A percentile compares a stretch with the other conserved stretches of the same genome.
Conservation (phyloP, 768 basidiomycete genomes). For the Kwoniella dendrophila region DNA sequence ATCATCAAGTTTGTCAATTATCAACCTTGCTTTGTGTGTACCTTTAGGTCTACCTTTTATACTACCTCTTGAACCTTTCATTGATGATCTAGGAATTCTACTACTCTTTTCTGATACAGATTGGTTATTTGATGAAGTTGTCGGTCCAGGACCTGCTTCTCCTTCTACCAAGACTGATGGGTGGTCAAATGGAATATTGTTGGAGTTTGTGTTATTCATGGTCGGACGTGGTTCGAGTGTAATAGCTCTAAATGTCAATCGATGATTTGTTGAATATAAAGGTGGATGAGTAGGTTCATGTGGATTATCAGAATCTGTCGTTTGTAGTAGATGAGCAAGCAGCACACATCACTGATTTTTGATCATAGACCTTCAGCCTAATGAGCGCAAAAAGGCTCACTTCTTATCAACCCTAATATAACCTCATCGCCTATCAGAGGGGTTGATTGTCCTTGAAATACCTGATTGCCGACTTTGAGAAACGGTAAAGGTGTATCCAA, state of each 20-base stretch:
- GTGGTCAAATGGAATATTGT: background rate
- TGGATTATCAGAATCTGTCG: slow-evolving; percentile 37
- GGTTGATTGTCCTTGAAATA: slow-evolving; percentile 39
- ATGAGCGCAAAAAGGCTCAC: slow-evolving; percentile 28
- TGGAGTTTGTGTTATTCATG: too few relatives aligned
- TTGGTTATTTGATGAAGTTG: background rate
- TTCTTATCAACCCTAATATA: slow-evolving; percentile 40
- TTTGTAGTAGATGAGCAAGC: background rate
- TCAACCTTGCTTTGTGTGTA: background rate
- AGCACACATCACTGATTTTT: background rate
- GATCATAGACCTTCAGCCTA: background rate
- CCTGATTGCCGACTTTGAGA: slow-evolving; percentile 56
- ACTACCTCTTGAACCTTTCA: background rate
- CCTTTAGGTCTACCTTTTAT: background rate
- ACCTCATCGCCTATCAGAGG: slow-evolving; percentile 48
- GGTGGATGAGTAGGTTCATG: slow-evolving; percentile 42
- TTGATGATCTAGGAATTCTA: background rate
- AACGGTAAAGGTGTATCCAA: slow-evolving; percentile 70
- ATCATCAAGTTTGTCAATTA: slow-evolving; percentile 9
- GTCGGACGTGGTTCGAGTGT: slow-evolving; percentile 13
- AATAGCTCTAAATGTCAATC: slow-evolving; percentile 29
- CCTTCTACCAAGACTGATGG: background rate
- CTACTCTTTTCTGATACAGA: too few relatives aligned
- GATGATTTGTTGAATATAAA: slow-evolving; percentile 26
- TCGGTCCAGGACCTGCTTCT: background rate